A percentile compares a stretch with the other conserved stretches of the same genome.
Conservation (phyloP, 1,284 basidiomycete species). For the Stereum hirsutum region DNA sequence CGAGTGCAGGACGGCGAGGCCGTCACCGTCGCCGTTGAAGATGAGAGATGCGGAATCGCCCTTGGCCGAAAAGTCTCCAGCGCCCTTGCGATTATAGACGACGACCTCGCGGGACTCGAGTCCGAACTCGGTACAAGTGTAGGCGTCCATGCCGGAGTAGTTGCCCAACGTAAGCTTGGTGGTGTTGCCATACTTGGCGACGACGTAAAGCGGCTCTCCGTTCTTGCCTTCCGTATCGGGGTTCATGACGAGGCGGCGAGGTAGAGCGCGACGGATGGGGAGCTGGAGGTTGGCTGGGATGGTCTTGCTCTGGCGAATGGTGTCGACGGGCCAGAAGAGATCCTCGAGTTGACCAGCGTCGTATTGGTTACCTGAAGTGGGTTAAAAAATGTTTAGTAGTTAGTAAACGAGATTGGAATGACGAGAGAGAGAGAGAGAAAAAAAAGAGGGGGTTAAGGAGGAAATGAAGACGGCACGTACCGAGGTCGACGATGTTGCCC, state of each 20-base stretch:
- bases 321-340: constrained; percentile 19
- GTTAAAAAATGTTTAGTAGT: constrained; percentile 17
- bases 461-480: constrained; percentile 5
- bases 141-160: constrained; percentile 15
- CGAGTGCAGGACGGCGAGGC: constrained; percentile 15
- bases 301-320: constrained; percentile 18
- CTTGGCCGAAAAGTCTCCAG: constrained; percentile 11
- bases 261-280: constrained; percentile 19
- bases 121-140: constrained; percentile 8
- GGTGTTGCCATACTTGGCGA: constrained; percentile 16
- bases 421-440: no score
- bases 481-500: constrained; percentile 29
- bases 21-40: constrained; percentile 13
- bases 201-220: constrained; percentile 20
- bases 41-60: constrained; percentile 17
- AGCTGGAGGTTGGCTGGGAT: constrained; percentile 22
- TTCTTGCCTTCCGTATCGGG: constrained; percentile 21
- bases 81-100: constrained; percentile 10
- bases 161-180: constrained; percentile 15
- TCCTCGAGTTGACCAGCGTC: constrained; percentile 13
- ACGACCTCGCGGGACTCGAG: constrained; percentile 14
- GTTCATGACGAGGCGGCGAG: constrained; percentile 15
- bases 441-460: no score
- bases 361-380: constrained; percentile 19
- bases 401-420: constrained; percentile 18